A percentile compares a stretch with the other conserved stretches of the same genome.
These are phyloP conservation scores for Luvunga scandens DNA, from an alignment of 345 rosid species.

Conservation along the genomic window DNA sequence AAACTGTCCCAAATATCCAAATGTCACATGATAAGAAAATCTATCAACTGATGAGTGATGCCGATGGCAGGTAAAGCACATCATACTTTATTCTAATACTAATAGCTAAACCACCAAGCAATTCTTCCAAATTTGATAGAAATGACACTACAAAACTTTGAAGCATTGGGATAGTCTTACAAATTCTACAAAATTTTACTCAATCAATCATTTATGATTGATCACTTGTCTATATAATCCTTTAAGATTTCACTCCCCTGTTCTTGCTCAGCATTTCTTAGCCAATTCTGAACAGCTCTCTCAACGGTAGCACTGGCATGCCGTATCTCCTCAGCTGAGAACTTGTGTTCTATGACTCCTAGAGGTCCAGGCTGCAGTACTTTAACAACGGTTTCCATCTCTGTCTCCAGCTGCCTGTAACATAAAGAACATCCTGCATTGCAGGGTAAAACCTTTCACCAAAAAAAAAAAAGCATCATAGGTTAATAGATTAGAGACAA, in stretches of 20 bases:
- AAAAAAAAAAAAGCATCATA: neutral
- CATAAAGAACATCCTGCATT: neutral
- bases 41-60: neutral
- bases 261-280: conserved; percentile 46
- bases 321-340: conserved; percentile 59
- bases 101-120: neutral
- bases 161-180: neutral
- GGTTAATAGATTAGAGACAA: neutral
- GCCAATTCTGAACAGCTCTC: conserved; percentile 72
- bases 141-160: neutral
- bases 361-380: conserved; percentile 89
- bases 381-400: conserved; percentile 76
- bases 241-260: conserved; percentile 44
- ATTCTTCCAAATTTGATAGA: conserved; percentile 4
- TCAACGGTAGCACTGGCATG: conserved; percentile 60
- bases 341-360: conserved; percentile 85
- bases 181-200: neutral
- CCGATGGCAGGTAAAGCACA: neutral
- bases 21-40: neutral
- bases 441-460: neutral
- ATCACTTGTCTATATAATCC: conserved; percentile 51
- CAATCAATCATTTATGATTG: neutral
- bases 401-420: conserved; percentile 74
- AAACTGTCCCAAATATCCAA: neutral
- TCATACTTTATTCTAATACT: neutral